Base-by-base conservation (phyloP, 768 basidiomycete genomes). In the Polyporus arcularius region DNA sequence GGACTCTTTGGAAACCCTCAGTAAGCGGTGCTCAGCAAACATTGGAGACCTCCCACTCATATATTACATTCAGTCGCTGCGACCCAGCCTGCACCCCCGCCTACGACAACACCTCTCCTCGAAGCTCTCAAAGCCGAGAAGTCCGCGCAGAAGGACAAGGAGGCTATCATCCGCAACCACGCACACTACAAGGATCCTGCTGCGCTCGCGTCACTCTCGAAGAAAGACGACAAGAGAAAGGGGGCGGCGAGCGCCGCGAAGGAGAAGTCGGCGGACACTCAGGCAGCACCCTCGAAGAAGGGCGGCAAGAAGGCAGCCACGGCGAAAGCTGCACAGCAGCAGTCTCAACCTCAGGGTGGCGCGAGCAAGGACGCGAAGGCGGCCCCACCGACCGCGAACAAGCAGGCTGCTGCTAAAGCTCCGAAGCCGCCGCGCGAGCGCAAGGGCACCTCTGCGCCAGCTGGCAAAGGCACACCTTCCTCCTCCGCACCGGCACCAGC, bases 111-210 rank as follows among this genome's bases (percentile, higher is more conserved):
- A 0, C 96, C 96, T 0, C 83, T 98, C 21, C 85, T 99, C 49
- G 96, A 96, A 70, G 93, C 95, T 1, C 86, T 98, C 63, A 92
- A 94, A 65, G 90, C 92, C 0, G 89, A 93, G 72, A 90, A 88
- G 69, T 80, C 73, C 35, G 76, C 77, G 0, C 83, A 85, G 67
- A 87, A 83, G 67, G 91, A 90, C 70, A 92, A 86, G 68, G 87
- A 88, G 66, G 76, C 84, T 31, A 90, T 88, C 58, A 76, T 86
- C 35, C 84, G 88, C 41, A 89, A 85, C 57, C 89, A 92, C 41
- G 82, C 84, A 0, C 90, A 89, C 69, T 88, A 89, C 75, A 87
- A 86, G 69, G 85, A 85, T 40, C 71, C 73, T 51, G 65, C 70
- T 6, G 70, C 69, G 46, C 71, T 67, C 31, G 58, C 69, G 18